Conservation (phyloP, 768 basidiomycete species). For the Pleurotus platypus region DNA sequence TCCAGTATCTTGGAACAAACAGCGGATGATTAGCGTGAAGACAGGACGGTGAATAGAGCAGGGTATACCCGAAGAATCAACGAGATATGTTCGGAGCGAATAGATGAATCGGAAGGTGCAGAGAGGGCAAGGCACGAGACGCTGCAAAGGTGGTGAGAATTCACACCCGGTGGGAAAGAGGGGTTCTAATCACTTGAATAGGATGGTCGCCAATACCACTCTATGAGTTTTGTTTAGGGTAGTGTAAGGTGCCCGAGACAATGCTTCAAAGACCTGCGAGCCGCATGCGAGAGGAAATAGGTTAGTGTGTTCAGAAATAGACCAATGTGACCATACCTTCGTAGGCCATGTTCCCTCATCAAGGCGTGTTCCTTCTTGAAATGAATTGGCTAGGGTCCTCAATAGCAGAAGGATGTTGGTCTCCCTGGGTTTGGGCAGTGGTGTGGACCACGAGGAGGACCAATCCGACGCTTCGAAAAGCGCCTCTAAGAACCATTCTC, state of each 20-base stretch:
- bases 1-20: conserved; percentile 35
- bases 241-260: conserved; percentile 49
- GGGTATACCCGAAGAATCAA: conserved; percentile 45
- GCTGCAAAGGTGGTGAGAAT: conserved; percentile 32
- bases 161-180: background rate
- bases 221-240: conserved; percentile 67
- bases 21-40: conserved; percentile 2
- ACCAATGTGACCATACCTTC: conserved; percentile 34
- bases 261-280: conserved; percentile 50
- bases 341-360: conserved; percentile 47
- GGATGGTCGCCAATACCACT: conserved; percentile 73
- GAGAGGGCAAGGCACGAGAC: conserved; percentile 58
- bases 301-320: background rate
- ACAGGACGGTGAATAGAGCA: background rate
- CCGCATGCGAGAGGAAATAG: background rate
- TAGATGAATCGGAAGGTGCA: conserved; percentile 32
- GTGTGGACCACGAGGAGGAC: conserved; percentile 47
- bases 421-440: conserved; percentile 69
- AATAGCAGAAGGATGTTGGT: conserved; percentile 82
- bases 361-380: conserved; percentile 50
- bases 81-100: conserved; percentile 39
- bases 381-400: conserved; percentile 75
- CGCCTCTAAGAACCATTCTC: conserved; percentile 52
- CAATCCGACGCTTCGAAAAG: conserved; percentile 72
- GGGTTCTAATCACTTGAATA: conserved; percentile 72